These are phyloP conservation scores for Ceraceosorus bombacis DNA, from an alignment of 1,284 basidiomycete genomes.

Conservation along the genomic window DNA sequence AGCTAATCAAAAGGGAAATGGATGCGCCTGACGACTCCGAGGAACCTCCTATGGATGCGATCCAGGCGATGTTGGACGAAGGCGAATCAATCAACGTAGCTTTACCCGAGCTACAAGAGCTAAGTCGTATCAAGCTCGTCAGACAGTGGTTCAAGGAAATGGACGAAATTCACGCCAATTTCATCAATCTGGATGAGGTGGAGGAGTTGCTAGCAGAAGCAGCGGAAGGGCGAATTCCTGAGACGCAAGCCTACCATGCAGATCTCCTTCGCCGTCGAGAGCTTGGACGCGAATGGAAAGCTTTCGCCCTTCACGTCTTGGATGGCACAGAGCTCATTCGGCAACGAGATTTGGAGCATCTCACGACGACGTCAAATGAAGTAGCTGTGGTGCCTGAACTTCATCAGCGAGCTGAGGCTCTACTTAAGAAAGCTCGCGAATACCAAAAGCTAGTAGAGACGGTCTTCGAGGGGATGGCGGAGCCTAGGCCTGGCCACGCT, in stretches of 20 bases:
- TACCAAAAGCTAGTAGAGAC: conserved; percentile 14
- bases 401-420: conserved; percentile 17
- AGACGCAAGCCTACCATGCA: conserved; percentile 23
- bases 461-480: conserved; percentile 8
- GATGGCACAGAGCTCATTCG: neutral
- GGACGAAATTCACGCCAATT: conserved; percentile 39
- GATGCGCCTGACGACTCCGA: conserved; percentile 9
- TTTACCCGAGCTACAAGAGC: conserved; percentile 63
- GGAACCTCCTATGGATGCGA: conserved; percentile 54
- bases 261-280: conserved; percentile 20
- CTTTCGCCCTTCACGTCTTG: conserved; percentile 1
- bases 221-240: conserved; percentile 59
- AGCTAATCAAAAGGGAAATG: conserved; percentile 16
- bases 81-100: conserved; percentile 69
- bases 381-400: conserved; percentile 25
- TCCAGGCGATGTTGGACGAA: conserved; percentile 62
- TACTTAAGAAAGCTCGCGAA: conserved; percentile 23
- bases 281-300: conserved; percentile 29
- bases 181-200: conserved; percentile 34
- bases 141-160: conserved; percentile 58
- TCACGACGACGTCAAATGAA: conserved; percentile 21
- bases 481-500: neutral
- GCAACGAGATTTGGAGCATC: conserved; percentile 16
- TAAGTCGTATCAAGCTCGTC: conserved; percentile 68
- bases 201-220: conserved; percentile 66